A percentile compares a stretch with the other conserved stretches of the same genome.
phyloP scores from a whole-genome alignment of 805 yeast species.

The Cyberlindnera bimundalis region DNA sequence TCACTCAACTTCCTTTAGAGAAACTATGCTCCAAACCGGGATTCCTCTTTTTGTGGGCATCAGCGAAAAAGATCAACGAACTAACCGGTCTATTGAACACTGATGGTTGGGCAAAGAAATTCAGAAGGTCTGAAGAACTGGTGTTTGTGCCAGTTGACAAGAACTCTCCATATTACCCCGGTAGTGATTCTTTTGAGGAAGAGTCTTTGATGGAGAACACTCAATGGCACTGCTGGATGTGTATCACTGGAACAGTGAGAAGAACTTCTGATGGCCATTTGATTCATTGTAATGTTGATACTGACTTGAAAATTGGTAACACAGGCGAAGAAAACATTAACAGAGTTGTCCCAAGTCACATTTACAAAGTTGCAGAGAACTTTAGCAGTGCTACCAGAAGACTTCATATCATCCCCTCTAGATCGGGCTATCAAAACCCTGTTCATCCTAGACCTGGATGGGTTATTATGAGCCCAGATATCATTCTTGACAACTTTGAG shows the following conservation, averaged over 20 bases:
- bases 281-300: slow-evolving; percentile 89
- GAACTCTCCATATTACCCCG: slow-evolving; percentile 63
- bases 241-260: slow-evolving; percentile 90
- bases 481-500: slow-evolving; percentile 66
- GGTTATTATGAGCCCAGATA: slow-evolving; percentile 87
- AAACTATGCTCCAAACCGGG: slow-evolving; percentile 82
- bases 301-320: slow-evolving; percentile 76
- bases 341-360: slow-evolving; percentile 64
- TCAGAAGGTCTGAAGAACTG: slow-evolving; percentile 86
- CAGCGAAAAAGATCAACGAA: slow-evolving; percentile 66
- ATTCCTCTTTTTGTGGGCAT: slow-evolving; percentile 83
- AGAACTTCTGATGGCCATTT: slow-evolving; percentile 79
- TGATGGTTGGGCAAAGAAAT: slow-evolving; percentile 59
- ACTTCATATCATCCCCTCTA: slow-evolving; percentile 78
- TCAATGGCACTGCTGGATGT: slow-evolving; percentile 99
- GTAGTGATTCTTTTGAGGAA: slow-evolving; percentile 42
- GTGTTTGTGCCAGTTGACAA: slow-evolving; percentile 74
- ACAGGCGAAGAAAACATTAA: slow-evolving; percentile 30
- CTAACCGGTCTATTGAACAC: slow-evolving; percentile 50
- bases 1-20: slow-evolving; percentile 66
- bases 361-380: slow-evolving; percentile 83
- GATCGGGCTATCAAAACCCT: slow-evolving; percentile 61
- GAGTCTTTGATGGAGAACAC: slow-evolving; percentile 56
- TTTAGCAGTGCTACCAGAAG: slow-evolving; percentile 80
- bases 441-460: slow-evolving; percentile 78